These are phyloP conservation scores for Yamadazyma insecticola DNA, from an alignment of 805 yeast species.

Conservation along the genomic window DNA sequence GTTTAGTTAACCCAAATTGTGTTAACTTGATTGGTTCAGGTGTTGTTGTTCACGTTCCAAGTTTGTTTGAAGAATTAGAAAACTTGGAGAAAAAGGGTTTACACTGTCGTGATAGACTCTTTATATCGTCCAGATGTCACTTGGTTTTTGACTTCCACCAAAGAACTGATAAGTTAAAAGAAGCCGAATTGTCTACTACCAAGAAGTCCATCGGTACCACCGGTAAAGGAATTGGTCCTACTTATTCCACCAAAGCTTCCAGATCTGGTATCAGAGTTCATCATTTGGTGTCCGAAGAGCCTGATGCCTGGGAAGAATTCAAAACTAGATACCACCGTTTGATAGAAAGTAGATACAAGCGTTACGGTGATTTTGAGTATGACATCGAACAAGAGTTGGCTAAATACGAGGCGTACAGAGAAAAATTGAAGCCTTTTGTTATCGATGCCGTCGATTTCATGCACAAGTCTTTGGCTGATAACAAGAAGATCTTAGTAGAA, in stretches of 20 bases:
- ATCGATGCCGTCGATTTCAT: slow-evolving; percentile 87
- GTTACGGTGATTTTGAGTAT: slow-evolving; percentile 92
- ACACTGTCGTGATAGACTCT: slow-evolving; percentile 68
- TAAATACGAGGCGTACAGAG: slow-evolving; percentile 70
- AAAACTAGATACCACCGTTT: slow-evolving; percentile 72
- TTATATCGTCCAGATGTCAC: slow-evolving; percentile 91
- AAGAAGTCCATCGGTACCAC: slow-evolving; percentile 95
- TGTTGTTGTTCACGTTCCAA: slow-evolving; percentile 93
- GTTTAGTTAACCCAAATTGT: slow-evolving; percentile 93
- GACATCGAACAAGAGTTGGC: slow-evolving; percentile 78
- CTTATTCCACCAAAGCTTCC: slow-evolving; percentile 94
- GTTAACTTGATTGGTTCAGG: slow-evolving; percentile 90
- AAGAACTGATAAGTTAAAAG: slow-evolving; percentile 91
- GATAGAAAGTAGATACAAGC: slow-evolving; percentile 73
- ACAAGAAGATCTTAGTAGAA: slow-evolving; percentile 88
- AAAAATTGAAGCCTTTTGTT: slow-evolving; percentile 79
- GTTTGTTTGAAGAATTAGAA: slow-evolving; percentile 83
- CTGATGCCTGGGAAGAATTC: slow-evolving; percentile 91
- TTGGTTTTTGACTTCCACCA: slow-evolving; percentile 98
- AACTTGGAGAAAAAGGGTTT: slow-evolving; percentile 81
- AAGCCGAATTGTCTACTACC: slow-evolving; percentile 75
- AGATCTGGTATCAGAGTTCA: slow-evolving; percentile 97
- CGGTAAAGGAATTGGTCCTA: slow-evolving; percentile 98
- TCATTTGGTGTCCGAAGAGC: slow-evolving; percentile 86
- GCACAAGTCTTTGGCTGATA: slow-evolving; percentile 67